Base-by-base conservation (phyloP, 805 yeast species). In the Yamadazyma sp. region DNA sequence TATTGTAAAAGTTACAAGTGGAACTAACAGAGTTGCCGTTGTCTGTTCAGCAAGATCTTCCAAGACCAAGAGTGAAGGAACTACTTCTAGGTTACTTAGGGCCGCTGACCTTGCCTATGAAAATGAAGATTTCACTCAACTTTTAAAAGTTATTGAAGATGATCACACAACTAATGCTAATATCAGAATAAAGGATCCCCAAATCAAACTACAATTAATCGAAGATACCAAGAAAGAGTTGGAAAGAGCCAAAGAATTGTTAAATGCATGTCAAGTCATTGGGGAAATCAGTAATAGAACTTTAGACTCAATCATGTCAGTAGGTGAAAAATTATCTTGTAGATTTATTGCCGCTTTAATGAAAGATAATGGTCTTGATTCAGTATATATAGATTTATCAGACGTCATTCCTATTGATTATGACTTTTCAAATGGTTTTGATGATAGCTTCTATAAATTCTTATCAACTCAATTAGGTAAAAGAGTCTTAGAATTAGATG, bases 21-120 rank as follows among this genome's bases (percentile, higher is more conserved):
- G 73, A 25, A 62, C 65, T 30, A 72, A 71, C 46, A 73, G 82
- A 36, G 95, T 89, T 11, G 97, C 95, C 2, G 94, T 91, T 16
- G 98, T 93, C 3, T 93, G 98, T 59, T 84, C 95, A 22, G 98
- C 98, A 3, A 75, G 98, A 47, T 86, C 96, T 10, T 80, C 96
- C 1, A 75, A 84, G 43, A 83, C 95, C 25, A 93, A 93, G 56
- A 78, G 86, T 15, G 96, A 91, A 58, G 98, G 98, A 33, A 93
- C 98, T 29, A 93, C 98, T 4, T 83, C 95, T 3, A 66, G 98
- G 45, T 69, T 93, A 16, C 60, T 93, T 26, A 62, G 72, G 27
- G 86, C 97, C n/a, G 91, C 96, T 12, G 96, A 89, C 39, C 52
- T 75, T 27, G 86, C 91, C 1, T 62, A 79, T 1, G 73, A 77